These are phyloP conservation scores for Eucalyptus erythrocorys DNA, from an alignment of 345 rosid species.

Conservation along the genomic window DNA sequence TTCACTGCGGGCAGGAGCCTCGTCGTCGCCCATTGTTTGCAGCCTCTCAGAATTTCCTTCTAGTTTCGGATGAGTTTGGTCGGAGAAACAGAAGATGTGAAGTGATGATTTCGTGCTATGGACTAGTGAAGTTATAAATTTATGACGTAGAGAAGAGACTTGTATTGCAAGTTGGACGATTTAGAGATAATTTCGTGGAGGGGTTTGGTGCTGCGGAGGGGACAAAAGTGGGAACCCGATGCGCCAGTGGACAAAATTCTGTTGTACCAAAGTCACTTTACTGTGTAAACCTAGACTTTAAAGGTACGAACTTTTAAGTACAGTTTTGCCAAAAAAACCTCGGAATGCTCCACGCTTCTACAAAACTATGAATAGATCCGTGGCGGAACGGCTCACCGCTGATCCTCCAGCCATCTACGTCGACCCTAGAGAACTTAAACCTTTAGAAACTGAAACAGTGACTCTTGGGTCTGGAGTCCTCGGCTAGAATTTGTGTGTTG, in stretches of 20 bases:
- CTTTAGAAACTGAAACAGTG: neutral
- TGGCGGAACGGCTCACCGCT: no score
- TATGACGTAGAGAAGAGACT: neutral
- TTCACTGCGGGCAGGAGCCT: neutral
- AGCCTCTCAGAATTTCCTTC: neutral
- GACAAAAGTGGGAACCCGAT: neutral
- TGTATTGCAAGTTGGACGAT: neutral
- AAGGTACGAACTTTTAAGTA: neutral
- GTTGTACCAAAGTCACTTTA: neutral
- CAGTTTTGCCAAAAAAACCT: neutral
- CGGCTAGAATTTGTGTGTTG: neutral
- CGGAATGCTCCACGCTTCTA: neutral
- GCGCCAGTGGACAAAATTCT: neutral
- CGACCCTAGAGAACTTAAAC: neutral
- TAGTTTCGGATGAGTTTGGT: neutral
- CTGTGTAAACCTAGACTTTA: neutral
- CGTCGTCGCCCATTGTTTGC: neutral
- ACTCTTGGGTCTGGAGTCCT: neutral
- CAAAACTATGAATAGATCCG: no score
- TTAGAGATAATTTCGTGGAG: neutral
- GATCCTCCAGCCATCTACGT: no score
- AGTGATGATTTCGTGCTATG: neutral
- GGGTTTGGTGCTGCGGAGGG: neutral
- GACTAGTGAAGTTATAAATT: neutral
- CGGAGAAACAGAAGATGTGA: neutral